Percentiles rank a stretch among this genome's conserved stretches.
Evolutionary conservation across 257 asterid genomes (phyloP).

Genomic region (Coffea eugenioides): DNA sequence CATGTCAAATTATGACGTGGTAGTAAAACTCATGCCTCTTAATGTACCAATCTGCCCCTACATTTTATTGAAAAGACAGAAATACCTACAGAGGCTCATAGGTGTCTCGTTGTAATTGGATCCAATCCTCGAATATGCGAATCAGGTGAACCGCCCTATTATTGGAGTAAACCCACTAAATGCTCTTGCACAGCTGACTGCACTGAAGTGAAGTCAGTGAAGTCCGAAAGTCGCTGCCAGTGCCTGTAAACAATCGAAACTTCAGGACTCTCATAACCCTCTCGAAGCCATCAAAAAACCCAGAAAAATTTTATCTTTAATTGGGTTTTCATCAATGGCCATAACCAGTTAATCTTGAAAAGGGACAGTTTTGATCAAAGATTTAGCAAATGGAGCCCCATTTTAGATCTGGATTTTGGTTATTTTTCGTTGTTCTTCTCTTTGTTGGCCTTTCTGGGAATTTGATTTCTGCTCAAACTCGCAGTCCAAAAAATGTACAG

Average conservation of each 20-base stretch:
- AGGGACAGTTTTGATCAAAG: slow-evolving; percentile 26
- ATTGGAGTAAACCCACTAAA: no score
- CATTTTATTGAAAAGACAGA: neutral
- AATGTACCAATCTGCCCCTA: slow-evolving; percentile 9
- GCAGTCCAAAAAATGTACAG: slow-evolving; percentile 89
- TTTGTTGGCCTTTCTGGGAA: slow-evolving; percentile 35
- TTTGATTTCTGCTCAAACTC: slow-evolving; percentile 52
- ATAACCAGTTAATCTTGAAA: slow-evolving; percentile 29
- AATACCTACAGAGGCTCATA: neutral
- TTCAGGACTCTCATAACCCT: neutral
- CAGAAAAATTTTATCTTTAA: slow-evolving; percentile 17
- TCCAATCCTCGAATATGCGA: neutral
- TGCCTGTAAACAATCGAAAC: neutral
- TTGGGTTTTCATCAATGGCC: slow-evolving; percentile 27
- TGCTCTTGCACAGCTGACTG: neutral
- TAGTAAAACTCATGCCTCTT: neutral
- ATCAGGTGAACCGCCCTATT: neutral
- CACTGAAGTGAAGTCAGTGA: neutral
- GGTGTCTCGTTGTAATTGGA: slow-evolving; percentile 7
- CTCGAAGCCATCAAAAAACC: neutral
- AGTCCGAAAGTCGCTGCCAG: slow-evolving; percentile 1
- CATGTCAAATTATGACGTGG: slow-evolving; percentile 23
- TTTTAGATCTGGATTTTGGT: slow-evolving; percentile 64
- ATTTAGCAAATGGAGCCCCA: slow-evolving; percentile 50
- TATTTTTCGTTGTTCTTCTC: slow-evolving; percentile 36